Base-by-base conservation (phyloP, 805 yeast genomes). In the Saccharomyces eubayanus region DNA sequence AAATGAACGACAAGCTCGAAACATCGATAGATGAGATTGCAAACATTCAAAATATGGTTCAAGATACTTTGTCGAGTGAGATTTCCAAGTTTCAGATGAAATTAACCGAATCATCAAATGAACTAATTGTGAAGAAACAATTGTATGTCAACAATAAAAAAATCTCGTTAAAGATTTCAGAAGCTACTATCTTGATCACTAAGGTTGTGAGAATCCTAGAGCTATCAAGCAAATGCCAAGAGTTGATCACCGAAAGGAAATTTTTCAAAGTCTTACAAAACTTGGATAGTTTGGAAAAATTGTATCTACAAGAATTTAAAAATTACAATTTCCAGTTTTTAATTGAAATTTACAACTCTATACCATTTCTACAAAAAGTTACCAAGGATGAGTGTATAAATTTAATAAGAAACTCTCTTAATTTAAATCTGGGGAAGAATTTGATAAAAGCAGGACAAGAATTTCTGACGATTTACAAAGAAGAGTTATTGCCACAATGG, bases 201-300 rank as follows among this genome's bases (percentile, higher is more conserved):
- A 77, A 83, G 50, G 86, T 96, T 59, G 74, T 91, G 27, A 89
- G 86, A 58, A 91, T 91, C 9, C 75, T 92, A 53, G 96, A 91
- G 63, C 78, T 87, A 60, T 87, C 96, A 14, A 91, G 90, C 70
- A 87, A 84, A 62, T 87, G 90, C 49, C 89, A 89, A 65, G 91
- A 87, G 43, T 74, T 91, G 64, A 85, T 89, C 56, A 80, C 83
- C 51, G 82, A 81, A 55, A 82, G 83, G 61, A 83, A 84, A 60
- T 88, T 87, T 61, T 91, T 89, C 67, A 87, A 87, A 55, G 97
- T 97, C 0, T 79, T 94, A 61, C 89, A 89, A 67, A 81, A 86
- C 59, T 73, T 90, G 51, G 91, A 89, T 55, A 89, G 84, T 62
- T 74, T 92, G 57, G 82, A 84, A 45, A 79, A 78, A 53, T 75